Evolutionary conservation across 163 green algal genomes (phyloP).

Genomic region (Scenedesmus sp.): DNA sequence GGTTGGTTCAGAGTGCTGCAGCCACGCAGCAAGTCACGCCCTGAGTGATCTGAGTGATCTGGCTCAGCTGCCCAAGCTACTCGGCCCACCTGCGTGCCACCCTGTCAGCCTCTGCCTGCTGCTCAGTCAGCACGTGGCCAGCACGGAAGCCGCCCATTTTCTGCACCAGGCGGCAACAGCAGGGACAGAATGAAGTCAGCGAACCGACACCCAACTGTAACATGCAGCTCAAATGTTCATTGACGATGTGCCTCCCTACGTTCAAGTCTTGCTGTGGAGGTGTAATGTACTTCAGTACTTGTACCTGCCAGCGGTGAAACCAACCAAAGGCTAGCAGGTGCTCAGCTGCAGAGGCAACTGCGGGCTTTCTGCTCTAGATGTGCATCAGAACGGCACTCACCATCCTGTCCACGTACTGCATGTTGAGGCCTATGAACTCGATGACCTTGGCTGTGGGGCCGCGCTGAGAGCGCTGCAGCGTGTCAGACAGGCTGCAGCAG

Average conservation of each 20-base stretch:
- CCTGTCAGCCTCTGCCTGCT: conserved; percentile 44
- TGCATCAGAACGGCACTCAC: background rate
- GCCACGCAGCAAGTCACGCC: too few relatives aligned
- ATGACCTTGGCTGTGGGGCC: conserved; percentile 27
- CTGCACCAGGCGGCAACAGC: background rate
- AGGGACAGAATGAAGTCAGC: too few relatives aligned
- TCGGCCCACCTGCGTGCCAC: conserved; percentile 49
- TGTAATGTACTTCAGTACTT: too few relatives aligned
- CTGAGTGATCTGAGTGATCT: background rate
- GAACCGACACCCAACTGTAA: too few relatives aligned
- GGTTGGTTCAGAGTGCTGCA: background rate
- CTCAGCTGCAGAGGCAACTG: background rate
- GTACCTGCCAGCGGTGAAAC: too few relatives aligned
- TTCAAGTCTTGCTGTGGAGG: too few relatives aligned
- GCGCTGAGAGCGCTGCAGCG: background rate
- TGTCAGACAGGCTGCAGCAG: conserved; percentile 17
- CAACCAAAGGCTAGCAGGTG: too few relatives aligned
- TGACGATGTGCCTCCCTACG: too few relatives aligned
- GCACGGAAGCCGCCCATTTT: conserved; percentile 20
- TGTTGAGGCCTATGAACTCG: conserved; percentile 17
- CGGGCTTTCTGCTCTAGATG: background rate
- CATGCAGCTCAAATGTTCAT: too few relatives aligned
- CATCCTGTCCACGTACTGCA: conserved; percentile 3
- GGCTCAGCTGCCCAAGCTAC: background rate
- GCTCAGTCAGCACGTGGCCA: conserved; percentile 19